These are phyloP conservation scores for Catenaria anguillulae DNA, from an alignment of 371 early-diverging fungal species.

Conservation along the genomic window DNA sequence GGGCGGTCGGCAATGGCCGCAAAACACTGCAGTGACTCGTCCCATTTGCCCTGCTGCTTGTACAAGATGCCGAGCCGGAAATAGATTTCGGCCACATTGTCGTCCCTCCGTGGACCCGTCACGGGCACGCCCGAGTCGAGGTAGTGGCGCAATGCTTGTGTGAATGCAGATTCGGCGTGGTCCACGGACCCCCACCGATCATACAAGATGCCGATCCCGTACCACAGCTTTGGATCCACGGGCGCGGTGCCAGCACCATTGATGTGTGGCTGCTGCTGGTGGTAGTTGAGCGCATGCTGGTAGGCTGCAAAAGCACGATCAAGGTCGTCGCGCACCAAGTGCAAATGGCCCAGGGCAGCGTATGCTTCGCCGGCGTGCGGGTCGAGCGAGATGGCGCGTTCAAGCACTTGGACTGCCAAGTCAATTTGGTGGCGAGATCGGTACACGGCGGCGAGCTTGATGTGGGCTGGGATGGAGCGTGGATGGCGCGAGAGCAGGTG, in stretches of 20 bases:
- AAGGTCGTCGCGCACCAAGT: constrained; percentile 82
- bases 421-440: constrained; percentile 36
- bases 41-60: constrained; percentile 76
- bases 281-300: constrained; percentile 62
- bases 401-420: constrained; percentile 74
- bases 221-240: constrained; percentile 91
- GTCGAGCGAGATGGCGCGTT: constrained; percentile 65
- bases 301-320: constrained; percentile 85
- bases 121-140: constrained; percentile 8
- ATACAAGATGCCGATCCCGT: constrained; percentile 93
- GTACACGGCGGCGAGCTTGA: constrained; percentile 35
- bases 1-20: constrained; percentile 76
- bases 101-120: neutral
- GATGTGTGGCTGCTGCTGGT: too few species aligned
- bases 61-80: constrained; percentile 94
- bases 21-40: constrained; percentile 70
- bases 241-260: constrained; percentile 60
- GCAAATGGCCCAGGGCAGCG: constrained; percentile 86
- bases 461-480: neutral
- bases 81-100: constrained; percentile 79
- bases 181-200: constrained; percentile 92
- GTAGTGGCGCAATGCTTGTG: constrained; percentile 46
- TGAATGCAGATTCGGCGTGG: constrained; percentile 93
- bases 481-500: neutral
- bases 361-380: constrained; percentile 74